Evolutionary conservation across 2,329 filamentous ascomycete species (phyloP).

Genomic region (Talaromyces sp.): DNA sequence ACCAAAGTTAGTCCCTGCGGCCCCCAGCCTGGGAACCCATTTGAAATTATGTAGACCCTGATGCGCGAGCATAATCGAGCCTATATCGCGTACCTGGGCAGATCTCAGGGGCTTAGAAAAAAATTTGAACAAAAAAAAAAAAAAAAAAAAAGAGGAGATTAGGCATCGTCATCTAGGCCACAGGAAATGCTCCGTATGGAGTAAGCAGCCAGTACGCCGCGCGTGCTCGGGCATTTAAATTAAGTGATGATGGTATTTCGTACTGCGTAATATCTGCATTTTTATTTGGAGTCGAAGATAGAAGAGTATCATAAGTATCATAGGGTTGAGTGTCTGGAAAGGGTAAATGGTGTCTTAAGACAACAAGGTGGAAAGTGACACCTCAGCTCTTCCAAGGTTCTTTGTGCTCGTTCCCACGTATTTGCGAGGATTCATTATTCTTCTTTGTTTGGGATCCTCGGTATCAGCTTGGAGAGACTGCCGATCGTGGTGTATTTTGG

Average conservation of each 20-base stretch:
- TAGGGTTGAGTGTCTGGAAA: too few species aligned
- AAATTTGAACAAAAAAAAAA: too few species aligned
- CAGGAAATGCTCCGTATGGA: neutral
- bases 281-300: too few species aligned
- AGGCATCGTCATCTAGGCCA: neutral
- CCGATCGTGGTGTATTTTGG: conserved; percentile 9
- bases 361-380: too few species aligned
- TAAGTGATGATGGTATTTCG: too few species aligned
- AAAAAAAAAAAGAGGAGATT: neutral
- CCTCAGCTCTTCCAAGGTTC: too few species aligned
- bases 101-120: too few species aligned
- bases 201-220: neutral
- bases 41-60: too few species aligned
- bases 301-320: too few species aligned
- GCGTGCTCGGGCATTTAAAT: neutral
- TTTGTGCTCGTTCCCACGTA: too few species aligned
- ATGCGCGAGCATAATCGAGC: neutral
- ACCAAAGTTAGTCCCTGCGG: neutral
- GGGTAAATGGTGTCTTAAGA: too few species aligned
- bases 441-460: neutral
- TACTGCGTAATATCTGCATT: too few species aligned
- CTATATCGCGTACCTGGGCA: neutral
- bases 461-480: neutral
- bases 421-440: neutral
- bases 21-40: neutral